Conservation (phyloP, 805 yeast genomes). For the Candida pini region DNA sequence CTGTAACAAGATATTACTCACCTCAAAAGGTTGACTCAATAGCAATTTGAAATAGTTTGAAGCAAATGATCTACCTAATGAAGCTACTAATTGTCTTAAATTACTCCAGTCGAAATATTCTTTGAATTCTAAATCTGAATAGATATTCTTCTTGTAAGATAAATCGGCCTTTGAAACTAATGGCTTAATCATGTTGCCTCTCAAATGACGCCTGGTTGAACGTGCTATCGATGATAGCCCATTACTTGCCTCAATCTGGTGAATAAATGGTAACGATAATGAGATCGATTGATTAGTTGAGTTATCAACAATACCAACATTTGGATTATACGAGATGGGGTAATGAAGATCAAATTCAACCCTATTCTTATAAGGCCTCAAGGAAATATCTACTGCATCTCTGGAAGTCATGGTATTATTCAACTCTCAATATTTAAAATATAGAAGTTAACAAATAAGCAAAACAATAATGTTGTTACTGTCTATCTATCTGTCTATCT, state of each 20-base stretch:
- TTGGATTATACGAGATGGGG: conserved; percentile 29
- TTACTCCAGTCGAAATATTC: conserved; percentile 61
- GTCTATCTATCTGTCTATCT: too few species aligned
- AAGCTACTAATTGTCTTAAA: conserved; percentile 49
- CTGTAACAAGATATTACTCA: conserved; percentile 71
- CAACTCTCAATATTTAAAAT: background rate
- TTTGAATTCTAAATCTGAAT: conserved; percentile 54
- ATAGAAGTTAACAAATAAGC: background rate
- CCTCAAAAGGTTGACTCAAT: conserved; percentile 84
- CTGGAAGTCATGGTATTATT: conserved; percentile 17
- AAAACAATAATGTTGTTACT: too few species aligned
- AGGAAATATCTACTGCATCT: conserved; percentile 18
- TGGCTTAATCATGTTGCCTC: conserved; percentile 18
- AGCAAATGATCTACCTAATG: conserved; percentile 54
- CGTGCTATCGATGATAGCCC: conserved; percentile 5
- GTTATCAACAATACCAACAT: conserved; percentile 31
- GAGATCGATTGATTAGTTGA: conserved; percentile 30
- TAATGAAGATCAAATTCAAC: conserved; percentile 29
- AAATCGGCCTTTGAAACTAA: conserved; percentile 15
- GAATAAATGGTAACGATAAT: conserved; percentile 25
- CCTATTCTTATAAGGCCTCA: conserved; percentile 29
- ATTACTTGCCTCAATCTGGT: conserved; percentile 8
- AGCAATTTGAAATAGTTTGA: conserved; percentile 66
- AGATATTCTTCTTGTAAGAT: conserved; percentile 32
- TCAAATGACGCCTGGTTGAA: conserved; percentile 14